Percentiles rank a stretch among this genome's conserved stretches.
These are phyloP conservation scores for Chenopodium suecicum DNA, from an alignment of 148 eudicot genomes.

Conservation along the genomic window DNA sequence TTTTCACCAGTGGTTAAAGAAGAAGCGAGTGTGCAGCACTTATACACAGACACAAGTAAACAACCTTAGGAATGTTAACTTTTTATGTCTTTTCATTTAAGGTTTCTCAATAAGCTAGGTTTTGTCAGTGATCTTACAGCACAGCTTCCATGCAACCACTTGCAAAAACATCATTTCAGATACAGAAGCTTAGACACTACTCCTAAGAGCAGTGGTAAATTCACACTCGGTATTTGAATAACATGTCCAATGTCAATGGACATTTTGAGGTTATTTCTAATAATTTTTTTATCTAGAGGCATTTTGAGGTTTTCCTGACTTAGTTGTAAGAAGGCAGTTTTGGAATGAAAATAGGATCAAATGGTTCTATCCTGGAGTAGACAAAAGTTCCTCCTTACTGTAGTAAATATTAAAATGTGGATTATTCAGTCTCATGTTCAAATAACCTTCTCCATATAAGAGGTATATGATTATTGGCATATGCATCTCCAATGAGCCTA, in stretches of 20 bases:
- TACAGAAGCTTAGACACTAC: neutral
- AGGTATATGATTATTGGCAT: neutral
- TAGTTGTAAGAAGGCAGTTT: neutral
- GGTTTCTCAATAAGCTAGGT: neutral
- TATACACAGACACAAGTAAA: neutral
- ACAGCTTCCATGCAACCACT: neutral
- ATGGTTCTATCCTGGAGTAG: neutral
- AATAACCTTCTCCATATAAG: neutral
- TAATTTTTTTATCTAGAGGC: neutral
- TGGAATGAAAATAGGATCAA: neutral
- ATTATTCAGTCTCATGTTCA: neutral
- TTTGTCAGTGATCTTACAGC: neutral
- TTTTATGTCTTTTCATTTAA: neutral
- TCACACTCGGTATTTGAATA: neutral
- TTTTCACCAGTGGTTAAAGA: constrained; percentile 39
- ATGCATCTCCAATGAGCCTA: neutral
- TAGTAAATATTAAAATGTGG: neutral
- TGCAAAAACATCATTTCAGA: neutral
- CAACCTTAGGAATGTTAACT: neutral
- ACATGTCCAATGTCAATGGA: neutral
- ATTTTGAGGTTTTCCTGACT: neutral
- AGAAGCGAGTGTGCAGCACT: constrained; percentile 1
- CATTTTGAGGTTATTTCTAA: too few species aligned
- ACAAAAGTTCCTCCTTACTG: neutral
- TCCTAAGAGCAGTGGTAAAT: neutral